A percentile compares a stretch with the other conserved stretches of the same genome.
phyloP scores from a whole-genome alignment of 768 basidiomycete species.

The Pseudohyphozyma bogoriensis region DNA sequence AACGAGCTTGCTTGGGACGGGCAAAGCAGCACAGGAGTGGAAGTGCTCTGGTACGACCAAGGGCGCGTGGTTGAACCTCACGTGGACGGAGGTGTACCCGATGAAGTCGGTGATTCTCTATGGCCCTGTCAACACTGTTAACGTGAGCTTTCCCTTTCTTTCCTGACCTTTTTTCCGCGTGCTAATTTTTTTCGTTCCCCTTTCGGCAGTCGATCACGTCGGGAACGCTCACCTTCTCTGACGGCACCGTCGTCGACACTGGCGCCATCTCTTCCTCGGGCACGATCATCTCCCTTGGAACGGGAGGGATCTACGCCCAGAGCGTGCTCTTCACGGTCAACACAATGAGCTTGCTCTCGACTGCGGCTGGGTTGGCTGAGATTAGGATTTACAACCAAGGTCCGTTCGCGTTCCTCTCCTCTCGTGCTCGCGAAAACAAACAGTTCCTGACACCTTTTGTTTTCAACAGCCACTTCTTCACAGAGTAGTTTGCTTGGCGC shows the following conservation, averaged over 20 bases:
- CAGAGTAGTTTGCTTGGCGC: no score
- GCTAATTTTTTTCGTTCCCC: background rate
- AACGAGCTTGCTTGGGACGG: slow-evolving; percentile 7
- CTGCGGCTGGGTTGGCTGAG: slow-evolving; percentile 14
- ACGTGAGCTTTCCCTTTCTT: no score
- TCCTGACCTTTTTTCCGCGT: background rate
- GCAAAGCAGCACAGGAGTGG: slow-evolving; percentile 14
- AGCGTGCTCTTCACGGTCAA: slow-evolving; percentile 12
- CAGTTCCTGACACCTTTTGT: no score
- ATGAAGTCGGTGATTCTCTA: slow-evolving; percentile 12
- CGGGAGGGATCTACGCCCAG: slow-evolving; percentile 1
- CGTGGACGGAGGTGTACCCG: slow-evolving; percentile 7
- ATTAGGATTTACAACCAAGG: slow-evolving; percentile 7
- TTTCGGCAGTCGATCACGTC: background rate
- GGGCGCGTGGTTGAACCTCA: slow-evolving; percentile 11
- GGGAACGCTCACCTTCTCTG: slow-evolving; percentile 11
- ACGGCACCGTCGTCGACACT: slow-evolving; percentile 5
- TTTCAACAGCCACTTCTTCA: no score
- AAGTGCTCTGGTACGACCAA: background rate
- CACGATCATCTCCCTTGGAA: slow-evolving; percentile 13
- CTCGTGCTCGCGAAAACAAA: no score
- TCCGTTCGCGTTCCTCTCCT: background rate
- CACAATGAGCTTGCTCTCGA: background rate
- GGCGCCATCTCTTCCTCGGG: slow-evolving; percentile 9
- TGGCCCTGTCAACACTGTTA: background rate